These are phyloP conservation scores for Ceratocystis lukuohia DNA, from an alignment of 2,329 filamentous ascomycete genomes.

Conservation along the genomic window DNA sequence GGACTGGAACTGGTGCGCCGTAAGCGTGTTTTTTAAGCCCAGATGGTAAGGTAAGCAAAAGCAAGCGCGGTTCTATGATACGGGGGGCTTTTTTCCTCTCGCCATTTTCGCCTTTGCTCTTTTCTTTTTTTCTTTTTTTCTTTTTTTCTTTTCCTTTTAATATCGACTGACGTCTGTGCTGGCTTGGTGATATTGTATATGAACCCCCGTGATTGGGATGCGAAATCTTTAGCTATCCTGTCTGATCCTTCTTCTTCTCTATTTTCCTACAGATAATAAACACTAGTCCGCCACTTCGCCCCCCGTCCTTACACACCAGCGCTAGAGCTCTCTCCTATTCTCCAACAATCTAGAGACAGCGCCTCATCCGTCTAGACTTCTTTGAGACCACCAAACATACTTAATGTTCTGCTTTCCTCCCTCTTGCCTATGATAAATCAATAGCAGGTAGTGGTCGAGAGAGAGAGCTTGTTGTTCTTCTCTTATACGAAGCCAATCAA, in stretches of 20 bases:
- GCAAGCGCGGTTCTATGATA: background rate
- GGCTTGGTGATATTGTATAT: background rate
- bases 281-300: background rate
- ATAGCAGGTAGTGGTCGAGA: background rate
- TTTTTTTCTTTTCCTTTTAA: background rate
- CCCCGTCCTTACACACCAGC: background rate
- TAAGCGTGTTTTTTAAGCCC: too few species aligned
- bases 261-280: background rate
- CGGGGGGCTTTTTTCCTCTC: background rate
- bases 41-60: too few species aligned
- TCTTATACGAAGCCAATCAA: background rate
- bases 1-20: too few species aligned
- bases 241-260: background rate
- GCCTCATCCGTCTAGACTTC: background rate
- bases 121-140: background rate
- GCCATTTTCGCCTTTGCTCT: background rate
- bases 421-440: background rate
- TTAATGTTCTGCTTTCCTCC: background rate
- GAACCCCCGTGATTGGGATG: background rate
- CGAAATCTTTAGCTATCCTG: background rate
- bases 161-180: background rate
- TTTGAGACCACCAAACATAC: background rate
- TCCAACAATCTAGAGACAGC: background rate
- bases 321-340: background rate
- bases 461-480: background rate